Conservation (phyloP, 495 filamentous ascomycete species). For the Aspergillus bertholletiae region DNA sequence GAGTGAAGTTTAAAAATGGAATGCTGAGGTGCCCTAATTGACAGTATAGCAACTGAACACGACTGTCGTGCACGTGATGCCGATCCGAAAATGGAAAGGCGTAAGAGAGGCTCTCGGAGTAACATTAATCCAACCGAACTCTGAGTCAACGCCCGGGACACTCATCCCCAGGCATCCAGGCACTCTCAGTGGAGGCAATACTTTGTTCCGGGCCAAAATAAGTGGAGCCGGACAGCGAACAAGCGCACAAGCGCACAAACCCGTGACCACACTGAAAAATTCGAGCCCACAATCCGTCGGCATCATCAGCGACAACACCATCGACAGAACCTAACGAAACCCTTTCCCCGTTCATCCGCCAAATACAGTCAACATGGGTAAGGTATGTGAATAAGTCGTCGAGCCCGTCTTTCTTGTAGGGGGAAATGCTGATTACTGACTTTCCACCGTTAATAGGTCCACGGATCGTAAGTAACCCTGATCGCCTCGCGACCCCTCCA, state of each 20-base stretch:
- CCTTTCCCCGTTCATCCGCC: background rate
- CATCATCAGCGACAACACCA: constrained; percentile 2
- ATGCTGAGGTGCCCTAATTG: no score
- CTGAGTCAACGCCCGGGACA: background rate
- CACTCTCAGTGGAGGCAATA: background rate
- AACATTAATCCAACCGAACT: background rate
- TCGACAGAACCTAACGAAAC: constrained; percentile 1
- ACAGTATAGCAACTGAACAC: no score
- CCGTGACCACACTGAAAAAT: constrained; percentile 6
- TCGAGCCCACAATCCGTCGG: constrained; percentile 1
- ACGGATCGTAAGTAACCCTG: constrained; percentile 4
- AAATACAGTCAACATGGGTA: constrained; percentile 5
- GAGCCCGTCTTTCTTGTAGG: background rate
- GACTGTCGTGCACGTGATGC: background rate
- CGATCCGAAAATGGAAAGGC: background rate
- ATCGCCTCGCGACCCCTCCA: background rate
- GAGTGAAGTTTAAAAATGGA: no score
- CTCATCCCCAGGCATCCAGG: background rate
- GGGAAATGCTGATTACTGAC: background rate
- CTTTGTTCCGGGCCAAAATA: constrained; percentile 1
- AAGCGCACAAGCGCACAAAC: constrained; percentile 3
- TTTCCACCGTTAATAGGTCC: background rate
- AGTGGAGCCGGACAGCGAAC: background rate
- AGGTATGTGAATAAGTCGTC: background rate
- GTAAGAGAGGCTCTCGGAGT: background rate